These are phyloP conservation scores for Plasmodium fragile DNA, from an alignment of 169 alveolate genomes.

Conservation along the genomic window DNA sequence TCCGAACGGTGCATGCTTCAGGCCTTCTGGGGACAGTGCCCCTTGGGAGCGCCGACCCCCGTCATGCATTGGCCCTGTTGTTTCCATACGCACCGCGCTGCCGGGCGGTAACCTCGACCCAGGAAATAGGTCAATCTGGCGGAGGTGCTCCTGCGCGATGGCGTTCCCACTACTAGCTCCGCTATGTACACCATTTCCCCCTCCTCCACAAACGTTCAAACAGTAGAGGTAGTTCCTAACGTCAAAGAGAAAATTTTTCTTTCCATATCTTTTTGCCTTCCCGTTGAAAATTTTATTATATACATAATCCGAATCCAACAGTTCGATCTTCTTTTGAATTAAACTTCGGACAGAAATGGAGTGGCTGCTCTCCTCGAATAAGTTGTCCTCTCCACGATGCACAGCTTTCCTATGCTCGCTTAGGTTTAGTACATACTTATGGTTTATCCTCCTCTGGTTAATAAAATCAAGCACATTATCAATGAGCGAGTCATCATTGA, in stretches of 20 bases:
- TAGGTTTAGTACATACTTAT: constrained; percentile 32
- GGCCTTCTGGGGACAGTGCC: not conserved
- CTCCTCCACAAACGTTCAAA: not conserved
- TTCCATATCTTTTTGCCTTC: constrained; percentile 34
- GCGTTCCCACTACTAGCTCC: not conserved
- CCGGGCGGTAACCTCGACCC: not conserved
- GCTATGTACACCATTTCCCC: not conserved
- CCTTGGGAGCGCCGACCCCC: not conserved
- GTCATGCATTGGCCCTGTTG: not conserved
- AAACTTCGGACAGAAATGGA: constrained; percentile 10
- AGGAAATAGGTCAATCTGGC: not conserved
- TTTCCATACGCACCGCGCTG: not conserved
- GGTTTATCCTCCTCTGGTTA: constrained; percentile 2
- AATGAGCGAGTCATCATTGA: constrained; percentile 72
- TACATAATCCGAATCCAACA: constrained; percentile 51
- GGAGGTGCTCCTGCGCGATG: constrained; percentile 11
- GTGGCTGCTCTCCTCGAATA: constrained; percentile 9
- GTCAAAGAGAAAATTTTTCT: constrained; percentile 40
- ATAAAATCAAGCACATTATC: constrained; percentile 72
- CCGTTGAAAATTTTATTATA: constrained; percentile 13
- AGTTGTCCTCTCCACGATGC: not conserved
- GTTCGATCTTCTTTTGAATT: constrained; percentile 45
- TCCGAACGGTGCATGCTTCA: not conserved
- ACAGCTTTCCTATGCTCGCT: not conserved
- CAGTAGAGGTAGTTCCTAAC: constrained; percentile 37